Base-by-base conservation (phyloP, 177 flowering plant species). In the Vitis hybrid region DNA sequence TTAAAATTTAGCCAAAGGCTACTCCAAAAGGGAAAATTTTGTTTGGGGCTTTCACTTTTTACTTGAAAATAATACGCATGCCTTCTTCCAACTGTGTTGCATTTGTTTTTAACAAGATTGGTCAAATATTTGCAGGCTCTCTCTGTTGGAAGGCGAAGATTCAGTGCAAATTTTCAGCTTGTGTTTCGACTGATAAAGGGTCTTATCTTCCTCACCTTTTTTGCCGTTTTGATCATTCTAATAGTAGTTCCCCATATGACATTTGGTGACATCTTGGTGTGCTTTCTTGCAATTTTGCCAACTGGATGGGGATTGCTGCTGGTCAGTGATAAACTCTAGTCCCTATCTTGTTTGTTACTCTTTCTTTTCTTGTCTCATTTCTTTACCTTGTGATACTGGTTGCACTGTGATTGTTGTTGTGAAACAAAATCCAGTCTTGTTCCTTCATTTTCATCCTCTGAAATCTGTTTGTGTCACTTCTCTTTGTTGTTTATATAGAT, bases 291-390 rank as follows among this genome's bases (percentile, higher is more conserved):
- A 3, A 74, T 82, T 76, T 51, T 80, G 80, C 84, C 87, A 18
- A 82, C 87, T 9, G 85, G 85, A 38, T 84, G 87, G 87, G 87
- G 87, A 60, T 28, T 84, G 65, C 83, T 84, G 47, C 73, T 78
- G 85, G 85, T 82, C 7, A 70, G 83, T 77, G 9, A 33, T 4
- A 44, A 10, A n/a, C 59, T 14, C 63, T 14, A 17, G 14, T 15
- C 50, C 22, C 15, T 28, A 54, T 13, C 33, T 50, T 17, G 17
- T 49, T n/a, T 11, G 31, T 28, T 67, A 20, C 33, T 31, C 10
- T 7, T 54, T 67, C 11, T 54, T 33, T 17, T 31, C 49, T 11
- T 15, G 50, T 3, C 53, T 65, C 33, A 31, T 62, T 65, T 65
- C 55, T 17, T 14, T 55, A 14, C 12, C 17, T 3, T 28, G 58